phyloP scores from a whole-genome alignment of 1,139 yeast genomes.

The Sugiyamaella japonica region DNA sequence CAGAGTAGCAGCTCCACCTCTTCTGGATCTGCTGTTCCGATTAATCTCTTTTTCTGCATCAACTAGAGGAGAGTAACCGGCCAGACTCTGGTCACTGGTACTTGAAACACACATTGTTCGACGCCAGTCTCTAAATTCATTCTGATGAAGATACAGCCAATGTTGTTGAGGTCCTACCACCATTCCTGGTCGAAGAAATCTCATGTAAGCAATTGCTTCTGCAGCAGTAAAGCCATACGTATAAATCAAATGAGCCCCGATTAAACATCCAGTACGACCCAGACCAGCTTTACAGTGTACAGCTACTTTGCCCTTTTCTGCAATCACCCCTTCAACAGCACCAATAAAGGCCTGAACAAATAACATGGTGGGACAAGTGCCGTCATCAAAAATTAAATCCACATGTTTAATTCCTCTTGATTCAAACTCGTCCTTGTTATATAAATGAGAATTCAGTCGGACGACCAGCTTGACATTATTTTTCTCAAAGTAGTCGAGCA shows the following conservation, averaged over 20 bases:
- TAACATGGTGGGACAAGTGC: conserved; percentile 94
- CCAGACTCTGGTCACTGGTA: conserved; percentile 68
- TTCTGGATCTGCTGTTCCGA: conserved; percentile 34
- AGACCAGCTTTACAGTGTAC: conserved; percentile 98
- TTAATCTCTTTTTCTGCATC: conserved; percentile 23
- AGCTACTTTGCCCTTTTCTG: conserved; percentile 87
- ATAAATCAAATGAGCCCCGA: conserved; percentile 94
- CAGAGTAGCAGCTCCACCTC: background rate
- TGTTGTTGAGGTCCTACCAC: conserved; percentile 99
- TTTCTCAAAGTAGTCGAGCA: conserved; percentile 67
- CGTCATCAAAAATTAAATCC: conserved; percentile 96
- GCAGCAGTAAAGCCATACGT: conserved; percentile 96
- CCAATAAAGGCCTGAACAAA: conserved; percentile 91
- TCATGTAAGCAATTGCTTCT: conserved; percentile 94
- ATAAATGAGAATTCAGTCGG: conserved; percentile 85
- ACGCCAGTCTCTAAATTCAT: conserved; percentile 95
- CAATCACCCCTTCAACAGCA: conserved; percentile 85
- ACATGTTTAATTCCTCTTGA: conserved; percentile 82
- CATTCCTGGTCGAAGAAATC: conserved; percentile 98
- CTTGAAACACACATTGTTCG: conserved; percentile 84
- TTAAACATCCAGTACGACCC: conserved; percentile 96
- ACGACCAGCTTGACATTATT: conserved; percentile 86
- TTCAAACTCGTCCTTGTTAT: conserved; percentile 81
- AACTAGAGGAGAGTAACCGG: conserved; percentile 74
- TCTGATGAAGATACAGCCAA: conserved; percentile 94